Base-by-base conservation (phyloP, 441 rosid genomes). In the Adansonia madagascariensis region DNA sequence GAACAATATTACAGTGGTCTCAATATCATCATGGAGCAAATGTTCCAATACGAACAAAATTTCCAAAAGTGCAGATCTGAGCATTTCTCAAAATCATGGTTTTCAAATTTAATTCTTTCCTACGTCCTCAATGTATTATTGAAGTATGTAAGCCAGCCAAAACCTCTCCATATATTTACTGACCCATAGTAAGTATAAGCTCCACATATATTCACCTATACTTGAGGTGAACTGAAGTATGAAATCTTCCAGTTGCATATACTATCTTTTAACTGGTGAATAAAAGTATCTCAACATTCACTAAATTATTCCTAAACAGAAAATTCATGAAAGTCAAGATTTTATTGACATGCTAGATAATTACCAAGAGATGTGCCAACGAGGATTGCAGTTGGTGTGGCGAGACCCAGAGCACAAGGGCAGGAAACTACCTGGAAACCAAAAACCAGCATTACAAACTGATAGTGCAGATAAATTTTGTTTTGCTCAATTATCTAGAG, bases 291-390 rank as follows among this genome's bases (percentile, higher is more conserved):
- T 44, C 39, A 44, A 68, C 22, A 43, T 57, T 73, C 20, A 55
- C 17, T 43, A 44, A 20, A 43, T 59, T n/a, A 44, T 4, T 50
- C 1, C 14, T 41, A 43, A 24, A 31, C 27, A 75, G 52, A 64
- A 75, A n/a, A 71, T 60, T 52, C 56, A 62, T 55, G 15, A 71
- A 70, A 79, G 17, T 53, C 61, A n/a, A 71, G 49, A 71, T 71
- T 35, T 35, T 77, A 81, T 68, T 18, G 79, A 70, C 65, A 79
- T 67, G 79, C 73, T 46, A 59, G 74, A 79, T 70, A 73, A 72
- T 47, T 92, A 96, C 97, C 97, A 80, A 91, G 97, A 71, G 94
- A 96, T 46, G 98, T 96, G 90, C 99, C 99, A 68, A 96, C 94
- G 75, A 96, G 82, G 85, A 96, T 94, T 77, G 99, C 99, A 6